Evolutionary conservation across 2,329 filamentous ascomycete genomes (phyloP), one percentile per base, ranked within the genome.

Genomic region (Plectosphaerella sp.): DNA sequence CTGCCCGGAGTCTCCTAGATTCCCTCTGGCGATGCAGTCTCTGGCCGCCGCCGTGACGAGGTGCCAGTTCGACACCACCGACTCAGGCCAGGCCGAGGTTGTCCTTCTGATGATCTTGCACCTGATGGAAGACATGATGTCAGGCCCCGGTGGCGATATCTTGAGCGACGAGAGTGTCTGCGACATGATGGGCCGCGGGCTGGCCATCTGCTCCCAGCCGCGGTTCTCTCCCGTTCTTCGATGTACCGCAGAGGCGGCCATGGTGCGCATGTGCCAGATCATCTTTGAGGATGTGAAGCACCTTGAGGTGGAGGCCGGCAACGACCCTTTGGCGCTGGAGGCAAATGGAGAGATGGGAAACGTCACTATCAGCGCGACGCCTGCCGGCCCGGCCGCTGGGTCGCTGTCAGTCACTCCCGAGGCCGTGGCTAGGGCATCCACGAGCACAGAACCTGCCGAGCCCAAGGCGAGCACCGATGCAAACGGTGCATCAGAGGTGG

Each of bases 251-350:
- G 94, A 99, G 70, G 94, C 96, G 64, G 88, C 91, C 51, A 97
- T 99, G 92, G 90, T 97, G 45, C 90, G 91, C 59, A 99, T 99
- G 94, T 97, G 94, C 66, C 94, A 99, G 71, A 91, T 96, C 59
- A 96, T 99, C 62, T 99, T 99, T 66, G 89, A 92, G 68, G 86
- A 95, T 54, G 74, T 99, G 49, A 96, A 96, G 68, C 86, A 92
- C 58, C 75, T 97, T 8, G 90, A 95, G 61, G 79, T 89, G 46
- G 87, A 92, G 64, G 82, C 85, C 20, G 84, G 84, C 12, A 81
- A 87, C 37, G 83, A 88, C 56, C 71, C 81, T 7, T 82, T 86
- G 36, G 80, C 80, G 4, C 70, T 89, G 52, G 87, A 91, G 63
- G 80, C 82, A 8, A 83, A 86, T 57, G 82, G 83, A 20, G 84